Evolutionary conservation across 768 basidiomycete species (phyloP).

Genomic region (Heimioporus sp.): DNA sequence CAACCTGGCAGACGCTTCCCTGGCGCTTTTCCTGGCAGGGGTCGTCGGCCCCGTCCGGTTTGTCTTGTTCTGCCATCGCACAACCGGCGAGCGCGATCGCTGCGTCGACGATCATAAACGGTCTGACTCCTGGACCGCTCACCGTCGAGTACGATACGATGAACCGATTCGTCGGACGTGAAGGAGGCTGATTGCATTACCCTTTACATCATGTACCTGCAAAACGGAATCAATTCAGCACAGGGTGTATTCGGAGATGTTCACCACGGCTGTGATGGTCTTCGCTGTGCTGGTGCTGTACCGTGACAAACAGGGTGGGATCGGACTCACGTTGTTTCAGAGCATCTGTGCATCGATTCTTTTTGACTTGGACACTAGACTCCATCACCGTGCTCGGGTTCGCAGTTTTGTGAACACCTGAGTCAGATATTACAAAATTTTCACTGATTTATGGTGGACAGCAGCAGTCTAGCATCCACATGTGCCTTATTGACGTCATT

Average conservation of each 20-base stretch:
- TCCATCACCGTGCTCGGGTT: conserved; percentile 37
- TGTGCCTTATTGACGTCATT: no score
- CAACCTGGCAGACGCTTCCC: conserved; percentile 61
- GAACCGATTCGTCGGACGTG: conserved; percentile 11
- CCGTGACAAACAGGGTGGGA: conserved; percentile 44
- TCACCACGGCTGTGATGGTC: conserved; percentile 57
- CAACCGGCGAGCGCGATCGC: conserved; percentile 60
- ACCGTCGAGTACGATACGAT: conserved; percentile 52
- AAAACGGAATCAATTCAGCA: conserved; percentile 44
- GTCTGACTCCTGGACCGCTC: conserved; percentile 52
- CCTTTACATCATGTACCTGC: conserved; percentile 44
- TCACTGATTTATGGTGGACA: no score
- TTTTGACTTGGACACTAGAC: background rate
- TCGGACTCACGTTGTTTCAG: conserved; percentile 64
- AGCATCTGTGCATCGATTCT: conserved; percentile 48
- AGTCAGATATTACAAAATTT: no score
- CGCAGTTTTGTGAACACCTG: no score
- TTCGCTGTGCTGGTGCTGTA: conserved; percentile 64
- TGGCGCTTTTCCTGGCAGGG: conserved; percentile 58
- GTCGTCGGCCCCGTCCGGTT: conserved; percentile 54
- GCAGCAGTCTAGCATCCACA: no score
- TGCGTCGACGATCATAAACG: conserved; percentile 53
- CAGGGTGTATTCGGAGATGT: conserved; percentile 71
- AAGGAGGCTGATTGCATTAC: conserved; percentile 1
- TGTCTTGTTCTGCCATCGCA: conserved; percentile 57